Conservation (phyloP, 2,329 filamentous ascomycete genomes). For the Trichoderma endophyticum region DNA sequence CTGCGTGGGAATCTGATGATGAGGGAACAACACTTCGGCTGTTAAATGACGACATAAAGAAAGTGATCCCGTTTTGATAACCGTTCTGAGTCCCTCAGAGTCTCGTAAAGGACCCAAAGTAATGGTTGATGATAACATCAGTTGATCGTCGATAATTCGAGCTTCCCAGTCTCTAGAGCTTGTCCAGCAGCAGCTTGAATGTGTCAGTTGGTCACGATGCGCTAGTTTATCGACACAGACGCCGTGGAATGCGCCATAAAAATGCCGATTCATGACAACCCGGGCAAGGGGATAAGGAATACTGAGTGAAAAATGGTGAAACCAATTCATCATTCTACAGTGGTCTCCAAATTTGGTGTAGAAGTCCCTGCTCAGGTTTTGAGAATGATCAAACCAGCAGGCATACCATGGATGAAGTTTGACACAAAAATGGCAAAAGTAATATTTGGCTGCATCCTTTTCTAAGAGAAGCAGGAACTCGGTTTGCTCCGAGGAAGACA, state of each 20-base stretch:
- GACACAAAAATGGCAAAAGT: conserved; percentile 17
- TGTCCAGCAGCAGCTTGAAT: background rate
- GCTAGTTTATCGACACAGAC: background rate
- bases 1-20: background rate
- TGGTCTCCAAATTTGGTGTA: background rate
- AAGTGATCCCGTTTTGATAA: background rate
- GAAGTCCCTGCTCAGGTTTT: background rate
- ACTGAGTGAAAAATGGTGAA: background rate
- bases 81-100: background rate
- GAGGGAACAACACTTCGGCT: background rate
- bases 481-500: background rate
- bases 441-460: conserved; percentile 8
- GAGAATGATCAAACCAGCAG: background rate
- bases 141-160: conserved; percentile 21
- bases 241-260: conserved; percentile 20
- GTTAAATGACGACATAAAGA: background rate
- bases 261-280: conserved; percentile 20
- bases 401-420: conserved; percentile 18
- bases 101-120: background rate
- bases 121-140: conserved; percentile 14
- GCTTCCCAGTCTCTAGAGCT: background rate
- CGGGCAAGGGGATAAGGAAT: conserved; percentile 16
- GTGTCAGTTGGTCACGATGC: background rate
- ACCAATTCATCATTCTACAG: background rate
- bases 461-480: conserved; percentile 18